Conservation (phyloP, 345 rosid species). For the Linum trigynum region DNA sequence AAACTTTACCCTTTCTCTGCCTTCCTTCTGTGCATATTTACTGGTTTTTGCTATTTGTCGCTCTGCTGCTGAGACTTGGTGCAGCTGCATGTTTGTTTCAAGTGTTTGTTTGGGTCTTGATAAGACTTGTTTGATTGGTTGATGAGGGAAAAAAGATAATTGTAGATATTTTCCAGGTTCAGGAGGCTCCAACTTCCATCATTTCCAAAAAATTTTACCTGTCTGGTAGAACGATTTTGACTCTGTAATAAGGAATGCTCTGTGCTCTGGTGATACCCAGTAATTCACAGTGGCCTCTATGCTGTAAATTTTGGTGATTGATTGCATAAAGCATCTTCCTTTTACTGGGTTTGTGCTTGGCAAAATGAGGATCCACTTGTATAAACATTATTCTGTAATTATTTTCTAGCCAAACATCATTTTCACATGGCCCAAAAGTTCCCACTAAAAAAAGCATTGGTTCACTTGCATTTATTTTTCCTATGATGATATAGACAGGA, state of each 20-base stretch:
- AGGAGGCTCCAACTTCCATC: too few species aligned
- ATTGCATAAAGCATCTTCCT: slow-evolving; percentile 11
- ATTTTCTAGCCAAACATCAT: not conserved
- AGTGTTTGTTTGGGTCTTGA: not conserved
- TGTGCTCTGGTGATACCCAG: too few species aligned
- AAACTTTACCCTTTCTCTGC: slow-evolving; percentile 16
- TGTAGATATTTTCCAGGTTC: not conserved
- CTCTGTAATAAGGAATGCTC: too few species aligned
- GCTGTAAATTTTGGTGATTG: not conserved
- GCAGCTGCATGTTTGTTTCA: not conserved
- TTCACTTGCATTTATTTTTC: too few species aligned
- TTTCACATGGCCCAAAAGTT: not conserved
- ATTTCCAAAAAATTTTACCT: not conserved
- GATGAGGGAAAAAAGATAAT: not conserved
- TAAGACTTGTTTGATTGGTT: not conserved
- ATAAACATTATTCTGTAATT: not conserved
- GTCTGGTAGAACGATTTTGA: not conserved
- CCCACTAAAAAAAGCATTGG: too few species aligned
- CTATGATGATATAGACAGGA: too few species aligned
- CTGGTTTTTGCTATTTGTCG: too few species aligned
- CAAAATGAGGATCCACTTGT: not conserved
- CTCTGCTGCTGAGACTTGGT: not conserved
- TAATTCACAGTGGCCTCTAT: not conserved
- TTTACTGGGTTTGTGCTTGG: not conserved
- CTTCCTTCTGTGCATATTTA: not conserved